A percentile compares a stretch with the other conserved stretches of the same genome.
Conservation (phyloP, 371 early-diverging fungal genomes). For the Mortierella sp. region DNA sequence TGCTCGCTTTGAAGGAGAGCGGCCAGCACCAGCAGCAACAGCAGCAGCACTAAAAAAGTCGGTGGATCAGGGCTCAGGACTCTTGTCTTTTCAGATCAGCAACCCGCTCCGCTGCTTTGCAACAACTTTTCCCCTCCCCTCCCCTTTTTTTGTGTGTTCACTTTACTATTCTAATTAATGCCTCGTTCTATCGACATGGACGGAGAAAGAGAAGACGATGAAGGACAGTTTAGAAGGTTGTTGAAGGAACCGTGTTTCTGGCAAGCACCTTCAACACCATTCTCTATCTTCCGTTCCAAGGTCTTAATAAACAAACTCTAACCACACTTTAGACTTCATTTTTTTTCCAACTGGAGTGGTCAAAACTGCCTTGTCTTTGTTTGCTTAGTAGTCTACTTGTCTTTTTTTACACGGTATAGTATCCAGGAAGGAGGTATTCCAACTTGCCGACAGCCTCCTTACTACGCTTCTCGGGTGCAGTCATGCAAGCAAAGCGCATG, state of each 20-base stretch:
- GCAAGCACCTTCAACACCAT: constrained; percentile 75
- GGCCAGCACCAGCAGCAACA: constrained; percentile 50
- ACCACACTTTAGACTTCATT: constrained; percentile 1
- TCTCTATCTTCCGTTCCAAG: neutral
- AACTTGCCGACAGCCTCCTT: constrained; percentile 78
- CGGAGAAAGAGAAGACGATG: neutral
- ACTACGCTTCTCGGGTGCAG: constrained; percentile 76
- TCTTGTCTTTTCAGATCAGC: neutral
- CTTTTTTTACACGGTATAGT: constrained; percentile 58
- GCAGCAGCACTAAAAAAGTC: constrained; percentile 4
- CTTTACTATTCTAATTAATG: too few species aligned
- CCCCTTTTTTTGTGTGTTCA: too few species aligned
- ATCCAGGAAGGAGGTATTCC: constrained; percentile 85
- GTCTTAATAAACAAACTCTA: too few species aligned
- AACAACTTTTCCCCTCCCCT: too few species aligned
- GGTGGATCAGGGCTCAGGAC: neutral
- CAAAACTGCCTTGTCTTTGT: neutral
- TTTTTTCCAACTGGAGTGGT: neutral
- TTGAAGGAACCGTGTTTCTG: constrained; percentile 15
- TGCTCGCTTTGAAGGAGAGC: constrained; percentile 84
- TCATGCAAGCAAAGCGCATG: constrained; percentile 82
- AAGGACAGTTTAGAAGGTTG: too few species aligned
- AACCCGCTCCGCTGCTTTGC: too few species aligned
- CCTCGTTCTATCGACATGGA: constrained; percentile 60
- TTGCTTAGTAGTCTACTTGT: neutral